Base-by-base conservation (phyloP, 2,329 filamentous ascomycete genomes). In the Colletotrichum tamarilloi region DNA sequence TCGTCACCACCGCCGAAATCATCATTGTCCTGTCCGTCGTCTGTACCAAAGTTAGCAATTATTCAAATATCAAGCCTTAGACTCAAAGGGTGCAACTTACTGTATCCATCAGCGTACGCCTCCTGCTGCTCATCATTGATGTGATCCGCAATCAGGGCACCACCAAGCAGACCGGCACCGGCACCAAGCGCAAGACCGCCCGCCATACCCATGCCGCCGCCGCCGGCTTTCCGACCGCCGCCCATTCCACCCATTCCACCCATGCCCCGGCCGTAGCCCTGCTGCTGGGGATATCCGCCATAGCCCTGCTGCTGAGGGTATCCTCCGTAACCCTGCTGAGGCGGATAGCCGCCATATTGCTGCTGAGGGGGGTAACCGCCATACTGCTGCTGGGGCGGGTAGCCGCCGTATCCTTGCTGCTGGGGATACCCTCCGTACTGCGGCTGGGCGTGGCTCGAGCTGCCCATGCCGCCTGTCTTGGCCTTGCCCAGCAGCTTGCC, bases 91-190 rank as follows among this genome's bases (percentile, higher is more conserved):
- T 2, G 26, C 12, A 19, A 81, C 82, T 80, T 77, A 85, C 83
- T 66, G 71, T 81, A 85, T 68, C 86, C 86, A 0, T 87, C 82
- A 53, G 83, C 77, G 68, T 88, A 92, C 35, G 89, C 88, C 5
- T 90, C 85, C 73, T 92, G 83, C 76, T 93, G 82, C 59, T 88
- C 80, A 74, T 92, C 89, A 68, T 93, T 84, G 63, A 95, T 86
- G 1, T 92, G 92, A 78, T 93, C 87, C 2, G 88, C 92, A 38
- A 97, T 82, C 78, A 97, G 75, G 74, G 91, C 89, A 68, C 95
- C 95, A 77, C 95, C 95, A 1, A 98, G 78, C 80, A 98, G 79
- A 81, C 95, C 95, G 75, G 93, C 95, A 76, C 95, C 95, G 4
- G 94, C 82, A 84, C 95, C 95, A 56, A 97, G 85, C 26, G 94